Evolutionary conservation across 2,329 filamentous ascomycete genomes (phyloP).

Genomic region (Fusarium nurragi): DNA sequence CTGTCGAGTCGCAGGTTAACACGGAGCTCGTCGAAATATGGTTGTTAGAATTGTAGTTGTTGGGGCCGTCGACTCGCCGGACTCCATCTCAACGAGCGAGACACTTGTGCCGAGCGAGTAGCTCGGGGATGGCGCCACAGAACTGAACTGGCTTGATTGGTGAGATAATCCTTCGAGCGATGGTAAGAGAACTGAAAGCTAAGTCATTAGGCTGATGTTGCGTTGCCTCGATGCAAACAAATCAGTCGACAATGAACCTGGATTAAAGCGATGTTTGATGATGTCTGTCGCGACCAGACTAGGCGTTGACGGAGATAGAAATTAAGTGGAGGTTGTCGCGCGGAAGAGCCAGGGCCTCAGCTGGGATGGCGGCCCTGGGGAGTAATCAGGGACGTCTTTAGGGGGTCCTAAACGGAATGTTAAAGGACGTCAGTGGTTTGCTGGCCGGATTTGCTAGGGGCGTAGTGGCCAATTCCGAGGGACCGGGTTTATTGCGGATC

Average conservation of each 20-base stretch:
- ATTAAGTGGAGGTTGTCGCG: constrained; percentile 42
- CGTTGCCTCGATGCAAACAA: constrained; percentile 9
- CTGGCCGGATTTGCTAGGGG: constrained; percentile 12
- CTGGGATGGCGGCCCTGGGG: constrained; percentile 26
- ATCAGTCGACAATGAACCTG: constrained; percentile 12
- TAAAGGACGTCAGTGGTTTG: constrained; percentile 29
- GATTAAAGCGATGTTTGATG: constrained; percentile 29
- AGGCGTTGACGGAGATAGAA: constrained; percentile 39
- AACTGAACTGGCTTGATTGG: constrained; percentile 14
- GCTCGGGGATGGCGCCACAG: constrained; percentile 38
- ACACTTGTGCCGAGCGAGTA: constrained; percentile 37
- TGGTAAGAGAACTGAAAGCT: constrained; percentile 1
- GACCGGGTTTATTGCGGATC: constrained; percentile 17
- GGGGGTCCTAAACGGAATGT: constrained; percentile 18
- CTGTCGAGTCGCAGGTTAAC: constrained; percentile 17
- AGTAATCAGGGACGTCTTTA: constrained; percentile 13
- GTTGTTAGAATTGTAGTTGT: constrained; percentile 35
- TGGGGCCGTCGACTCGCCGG: constrained; percentile 41
- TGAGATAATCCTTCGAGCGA: constrained; percentile 4
- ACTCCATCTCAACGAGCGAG: constrained; percentile 54
- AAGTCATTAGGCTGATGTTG: constrained; percentile 19
- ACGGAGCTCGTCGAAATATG: constrained; percentile 26
- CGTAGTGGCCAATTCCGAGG: constrained; percentile 10
- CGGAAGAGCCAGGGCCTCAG: constrained; percentile 40
- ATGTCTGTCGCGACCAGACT: constrained; percentile 37